Evolutionary conservation across 2,329 filamentous ascomycete genomes (phyloP), one percentile per base, ranked within the genome.

Genomic region (Cytospora piceae): DNA sequence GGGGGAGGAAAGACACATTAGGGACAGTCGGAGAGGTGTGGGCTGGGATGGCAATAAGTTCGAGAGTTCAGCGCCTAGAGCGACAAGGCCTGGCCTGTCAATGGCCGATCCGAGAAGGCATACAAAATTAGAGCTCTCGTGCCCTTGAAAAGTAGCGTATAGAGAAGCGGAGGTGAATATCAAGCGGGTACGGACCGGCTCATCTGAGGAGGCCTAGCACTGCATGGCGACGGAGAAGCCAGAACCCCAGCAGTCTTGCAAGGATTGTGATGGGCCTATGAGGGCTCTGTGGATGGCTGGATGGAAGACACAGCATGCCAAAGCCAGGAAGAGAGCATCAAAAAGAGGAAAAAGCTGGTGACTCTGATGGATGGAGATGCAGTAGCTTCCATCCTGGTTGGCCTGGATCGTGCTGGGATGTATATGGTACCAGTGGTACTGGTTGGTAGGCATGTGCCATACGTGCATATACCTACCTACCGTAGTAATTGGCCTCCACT

Each of bases 111-210:
- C 69, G 67, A 69, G 72, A 69, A 74, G 71, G 72, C 74, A 77
- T 78, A 79, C 81, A 78, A 81, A 79, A 81, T 80, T 79, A 81
- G 78, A 75, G 77, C 74, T 77, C 75, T 74, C 74, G 75, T 73
- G 72, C 74, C 80, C 75, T 78, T 74, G 79, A 75, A 51, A 60
- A 52, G 79, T 79, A 78, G 75, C 74, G 73, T 74, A 77, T 74
- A 59, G 60, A 58, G 63, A 54, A 51, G 60, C 56, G 52, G 75
- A 73, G 75, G 75, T 75, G 75, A 77, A 77, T 78, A 75, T 76
- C 74, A 75, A 78, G 77, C 78, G 78, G 78, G 78, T 77, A 76
- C 77, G 77, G 77, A 75, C 78, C 78, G 78, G 78, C 76, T 74
- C 72, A 73, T 74, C 68, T 75, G 63, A 76, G 60, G 39, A 49